Base-by-base conservation (phyloP, 2,329 filamentous ascomycete species). In the Microcera coccophila region DNA sequence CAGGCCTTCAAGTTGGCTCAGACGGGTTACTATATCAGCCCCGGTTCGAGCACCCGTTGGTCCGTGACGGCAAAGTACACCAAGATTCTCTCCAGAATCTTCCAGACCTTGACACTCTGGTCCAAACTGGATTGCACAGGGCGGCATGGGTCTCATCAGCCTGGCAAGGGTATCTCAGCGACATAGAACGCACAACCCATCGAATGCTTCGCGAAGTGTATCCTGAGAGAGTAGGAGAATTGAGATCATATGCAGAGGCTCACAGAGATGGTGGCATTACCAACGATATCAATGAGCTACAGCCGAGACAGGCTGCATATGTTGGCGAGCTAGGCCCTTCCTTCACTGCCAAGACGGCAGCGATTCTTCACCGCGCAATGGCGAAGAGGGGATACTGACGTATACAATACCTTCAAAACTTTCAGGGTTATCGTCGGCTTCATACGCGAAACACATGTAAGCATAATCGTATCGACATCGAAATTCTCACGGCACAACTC, bases 51-150 rank as follows among this genome's bases (percentile, higher is more conserved):
- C 29, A 38, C 2, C 32, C 45, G 3, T 9, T 61, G 2, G 41
- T 63, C 1, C 44, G 63, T 4, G 49, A 65, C 38, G 40, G 49
- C 5, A 67, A 65, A 37, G 3, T 41, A 0, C 47, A 56, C 10
- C n/a, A 24, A 0, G 65, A 68, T 26, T 64, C 59, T 0, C 18
- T 68, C 2, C 57, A 59, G 17, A 45, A 46, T 0, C 54, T 68
- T 0, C 63, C 63, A 2, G 45, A 41, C 2, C 47, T 67, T 8
- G 28, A 18, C 9, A 38, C 9, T 9, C 29, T 32, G 29, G 7
- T n/a, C 11, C 5, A 32, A 10, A 7, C 7, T 8, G 7, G 11
- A 8, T 5, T 10, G 29, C 9, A n/a, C n/a, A 8, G 9, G 8
- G 15, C 12, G 7, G 29, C 11, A 7, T 32, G 29, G 29, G 7